These are phyloP conservation scores for Mycena olivaceomarginata DNA, from an alignment of 768 basidiomycete genomes.

Conservation along the genomic window DNA sequence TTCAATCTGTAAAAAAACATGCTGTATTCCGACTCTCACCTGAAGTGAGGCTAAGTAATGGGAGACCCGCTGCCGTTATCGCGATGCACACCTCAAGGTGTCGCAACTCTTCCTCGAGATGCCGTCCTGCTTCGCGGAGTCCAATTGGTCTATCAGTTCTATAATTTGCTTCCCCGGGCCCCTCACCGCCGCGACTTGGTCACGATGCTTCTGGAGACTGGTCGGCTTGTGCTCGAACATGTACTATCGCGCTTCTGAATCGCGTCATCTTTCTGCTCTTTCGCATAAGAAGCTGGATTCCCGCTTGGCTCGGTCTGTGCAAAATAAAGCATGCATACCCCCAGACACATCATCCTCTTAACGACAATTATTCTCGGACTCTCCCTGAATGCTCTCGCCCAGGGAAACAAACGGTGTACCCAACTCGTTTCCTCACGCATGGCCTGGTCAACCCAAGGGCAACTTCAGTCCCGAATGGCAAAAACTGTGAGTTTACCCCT, in stretches of 20 bases:
- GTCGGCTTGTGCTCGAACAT: constrained; percentile 8
- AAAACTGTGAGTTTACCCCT: constrained; percentile 53
- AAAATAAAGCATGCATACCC: constrained; percentile 17
- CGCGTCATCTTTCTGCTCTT: constrained; percentile 25
- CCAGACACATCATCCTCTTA: background rate
- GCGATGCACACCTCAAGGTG: no score
- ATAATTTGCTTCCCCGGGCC: constrained; percentile 20
- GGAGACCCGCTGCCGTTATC: no score
- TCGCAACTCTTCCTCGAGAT: no score
- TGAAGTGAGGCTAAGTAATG: no score
- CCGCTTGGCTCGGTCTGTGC: constrained; percentile 1
- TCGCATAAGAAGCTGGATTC: constrained; percentile 16
- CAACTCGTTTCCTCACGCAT: constrained; percentile 46
- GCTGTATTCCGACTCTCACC: no score
- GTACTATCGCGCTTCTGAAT: constrained; percentile 38
- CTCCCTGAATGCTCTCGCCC: constrained; percentile 16
- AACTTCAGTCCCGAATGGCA: constrained; percentile 62
- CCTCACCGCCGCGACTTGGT: constrained; percentile 17
- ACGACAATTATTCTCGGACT: background rate
- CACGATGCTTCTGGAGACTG: constrained; percentile 23
- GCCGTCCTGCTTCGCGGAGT: no score
- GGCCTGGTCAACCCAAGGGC: constrained; percentile 48
- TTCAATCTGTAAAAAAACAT: no score
- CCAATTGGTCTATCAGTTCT: constrained; percentile 5
- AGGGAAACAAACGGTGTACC: constrained; percentile 30